phyloP scores from a whole-genome alignment of 2,329 filamentous ascomycete genomes.

The Monosporascus ibericus region DNA sequence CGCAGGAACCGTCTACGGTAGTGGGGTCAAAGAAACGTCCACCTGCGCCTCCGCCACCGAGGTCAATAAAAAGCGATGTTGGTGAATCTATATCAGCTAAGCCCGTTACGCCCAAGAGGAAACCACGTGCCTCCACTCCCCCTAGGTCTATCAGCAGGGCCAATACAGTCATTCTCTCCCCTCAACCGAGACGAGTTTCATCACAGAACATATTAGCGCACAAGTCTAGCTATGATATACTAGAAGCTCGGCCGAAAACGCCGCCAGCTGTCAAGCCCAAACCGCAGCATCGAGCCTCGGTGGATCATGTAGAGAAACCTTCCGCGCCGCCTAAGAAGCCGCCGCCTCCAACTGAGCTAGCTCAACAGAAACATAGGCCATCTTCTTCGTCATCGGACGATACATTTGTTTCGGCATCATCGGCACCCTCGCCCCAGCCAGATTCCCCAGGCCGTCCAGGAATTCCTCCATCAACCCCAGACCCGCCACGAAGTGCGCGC shows the following conservation, averaged over 20 bases:
- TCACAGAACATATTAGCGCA: conserved; percentile 17
- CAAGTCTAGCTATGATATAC: conserved; percentile 3
- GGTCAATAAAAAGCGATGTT: conserved; percentile 7
- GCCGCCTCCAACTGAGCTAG: neutral
- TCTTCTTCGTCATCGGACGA: conserved; percentile 37
- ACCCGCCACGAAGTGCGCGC: conserved; percentile 10
- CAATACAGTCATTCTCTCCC: conserved; percentile 19
- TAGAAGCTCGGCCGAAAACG: conserved; percentile 1
- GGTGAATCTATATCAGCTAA: conserved; percentile 3
- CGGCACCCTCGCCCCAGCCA: conserved; percentile 25
- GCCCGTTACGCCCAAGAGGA: conserved; percentile 7
- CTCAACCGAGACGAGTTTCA: conserved; percentile 18
- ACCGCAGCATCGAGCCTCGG: conserved; percentile 8
- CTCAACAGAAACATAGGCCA: conserved; percentile 5
- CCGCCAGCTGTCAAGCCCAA: conserved; percentile 10
- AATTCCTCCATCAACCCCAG: conserved; percentile 12
- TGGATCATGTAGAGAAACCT: neutral
- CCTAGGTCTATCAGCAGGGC: conserved; percentile 12
- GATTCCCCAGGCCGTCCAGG: conserved; percentile 19
- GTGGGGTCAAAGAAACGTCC: conserved; percentile 11
- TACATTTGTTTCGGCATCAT: conserved; percentile 38
- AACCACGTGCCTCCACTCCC: conserved; percentile 17
- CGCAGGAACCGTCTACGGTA: neutral
- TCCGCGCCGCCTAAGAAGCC: neutral
- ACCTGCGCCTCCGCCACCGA: conserved; percentile 19